Base-by-base conservation (phyloP, 2,329 filamentous ascomycete genomes). In the Diaporthe vaccinii region DNA sequence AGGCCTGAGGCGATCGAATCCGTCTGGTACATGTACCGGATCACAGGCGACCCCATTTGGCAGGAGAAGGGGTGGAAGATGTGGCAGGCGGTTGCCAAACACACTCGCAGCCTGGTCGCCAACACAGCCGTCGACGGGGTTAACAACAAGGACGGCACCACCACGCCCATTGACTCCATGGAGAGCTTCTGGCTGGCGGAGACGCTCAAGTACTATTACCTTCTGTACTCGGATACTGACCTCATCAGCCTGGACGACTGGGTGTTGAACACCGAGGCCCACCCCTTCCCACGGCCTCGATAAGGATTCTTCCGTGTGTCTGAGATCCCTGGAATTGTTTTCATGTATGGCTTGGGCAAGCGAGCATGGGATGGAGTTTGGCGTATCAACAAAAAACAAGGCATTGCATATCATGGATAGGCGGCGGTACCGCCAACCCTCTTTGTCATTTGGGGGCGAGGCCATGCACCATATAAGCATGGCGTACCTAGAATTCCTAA, bases 131-230 rank as follows among this genome's bases (percentile, higher is more conserved):
- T 97, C 73, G 84, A 87, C 65, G 90, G 94, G 80, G 93, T 96
- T 17, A 84, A 88, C 34, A 74, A 77, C 65, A 36, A 41, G 8
- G 82, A 87, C 25, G 78, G 79, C 1, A 57, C 80, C 10, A 83
- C 87, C 1, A 80, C 79, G 14, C 85, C 88, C 73, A 82, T 83
- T 53, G 90, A 95, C 82, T 87, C 88, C 78, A 96, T 96, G 94
- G 93, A 98, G 85, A 96, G 93, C 80, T 98, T 97, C 84, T 98
- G 95, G 94, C 87, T 95, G 76, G 94, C 94, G 4, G 95, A 98
- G 87, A 98, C 95, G 55, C 86, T 98, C 79, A 98, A 98, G 87
- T 98, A 98, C 82, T 98, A 97, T 78, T 98, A 95, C 82, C 83
- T 98, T 74, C 87, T 98, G 68, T 98, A 94, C 82, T 91, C 91